Evolutionary conservation across 192 early-diverging fungal species (phyloP), one percentile per base, ranked within the genome.

Genomic region (Podila epicladia): DNA sequence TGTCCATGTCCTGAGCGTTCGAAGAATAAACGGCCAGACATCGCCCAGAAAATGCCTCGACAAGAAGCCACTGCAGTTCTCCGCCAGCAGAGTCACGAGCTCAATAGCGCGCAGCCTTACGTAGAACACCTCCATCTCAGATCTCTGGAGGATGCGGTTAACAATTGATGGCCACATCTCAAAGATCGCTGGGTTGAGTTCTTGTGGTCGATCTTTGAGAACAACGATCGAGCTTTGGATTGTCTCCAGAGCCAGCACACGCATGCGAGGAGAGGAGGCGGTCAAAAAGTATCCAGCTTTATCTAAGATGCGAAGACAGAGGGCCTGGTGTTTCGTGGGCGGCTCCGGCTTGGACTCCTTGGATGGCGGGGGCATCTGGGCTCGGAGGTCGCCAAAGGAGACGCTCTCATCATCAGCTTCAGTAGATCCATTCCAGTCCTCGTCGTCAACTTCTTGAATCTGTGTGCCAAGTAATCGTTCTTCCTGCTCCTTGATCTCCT

Each of bases 221-320:
- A 87, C 75, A 57, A 82, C 62, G 29, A 86, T 69, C 3, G 85
- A 71, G 3, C 62, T 53, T 9, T 75, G 72, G 19, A 87, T 83
- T 2, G 79, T 49, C 17, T 77, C 71, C 20, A 90, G 60, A 12
- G 86, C 84, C 22, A 85, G 62, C 1, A 82, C 69, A 26, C 84
- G 82, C 32, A 90, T 65, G 13, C 83, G 84, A 13, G 85, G 80
- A 0, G 86, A 86, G 7, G 84, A 35, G 19, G 87, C 72, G 17
- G 87, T 84, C 35, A 90, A 75, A 65, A 89, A 85, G 64, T 87
- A 85, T 6, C 82, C 70, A 2, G 84, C 64, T 60, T 89, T 88
- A n/a, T 71, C 55, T 63, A 90, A 62, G 57, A 89, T 89, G 7
- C 82, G 64, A 4, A 87, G 66, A 41, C 71, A 73, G 33, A 84